Evolutionary conservation across 225 moss, liverwort and hornwort species (phyloP).

Genomic region (Straminergon stramineum): DNA sequence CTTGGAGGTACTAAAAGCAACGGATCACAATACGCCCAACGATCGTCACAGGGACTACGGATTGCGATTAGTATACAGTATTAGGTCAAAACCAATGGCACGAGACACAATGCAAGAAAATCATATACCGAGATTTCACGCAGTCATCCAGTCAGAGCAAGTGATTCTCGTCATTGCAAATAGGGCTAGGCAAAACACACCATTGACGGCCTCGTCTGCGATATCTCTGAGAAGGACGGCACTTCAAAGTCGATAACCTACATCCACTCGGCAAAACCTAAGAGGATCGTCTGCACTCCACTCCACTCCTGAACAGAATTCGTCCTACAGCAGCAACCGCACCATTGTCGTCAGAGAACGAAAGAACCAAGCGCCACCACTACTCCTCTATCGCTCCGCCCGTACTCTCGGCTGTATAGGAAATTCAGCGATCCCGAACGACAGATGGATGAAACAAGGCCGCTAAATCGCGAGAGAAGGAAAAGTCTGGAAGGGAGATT

Average conservation of each 20-base stretch:
- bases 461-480: not conserved
- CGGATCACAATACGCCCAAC: not conserved
- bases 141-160: not conserved
- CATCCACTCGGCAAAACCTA: not conserved
- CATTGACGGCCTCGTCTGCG: constrained; percentile 16
- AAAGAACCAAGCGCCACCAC: not conserved
- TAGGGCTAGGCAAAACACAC: constrained; percentile 12
- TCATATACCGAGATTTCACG: not conserved
- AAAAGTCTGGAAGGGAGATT: not conserved
- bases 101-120: not conserved
- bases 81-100: constrained; percentile 8
- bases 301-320: not conserved
- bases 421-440: not conserved
- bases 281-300: not conserved
- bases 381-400: not conserved
- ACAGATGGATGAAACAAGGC: not conserved
- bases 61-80: not conserved
- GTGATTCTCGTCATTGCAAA: not conserved
- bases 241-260: not conserved
- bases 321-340: constrained; percentile 4
- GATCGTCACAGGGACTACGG: not conserved
- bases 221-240: not conserved
- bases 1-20: not conserved
- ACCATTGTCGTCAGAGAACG: not conserved
- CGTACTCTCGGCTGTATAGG: not conserved